Conservation (phyloP, 1,139 yeast genomes). For the Diutina pseudorugosa region DNA sequence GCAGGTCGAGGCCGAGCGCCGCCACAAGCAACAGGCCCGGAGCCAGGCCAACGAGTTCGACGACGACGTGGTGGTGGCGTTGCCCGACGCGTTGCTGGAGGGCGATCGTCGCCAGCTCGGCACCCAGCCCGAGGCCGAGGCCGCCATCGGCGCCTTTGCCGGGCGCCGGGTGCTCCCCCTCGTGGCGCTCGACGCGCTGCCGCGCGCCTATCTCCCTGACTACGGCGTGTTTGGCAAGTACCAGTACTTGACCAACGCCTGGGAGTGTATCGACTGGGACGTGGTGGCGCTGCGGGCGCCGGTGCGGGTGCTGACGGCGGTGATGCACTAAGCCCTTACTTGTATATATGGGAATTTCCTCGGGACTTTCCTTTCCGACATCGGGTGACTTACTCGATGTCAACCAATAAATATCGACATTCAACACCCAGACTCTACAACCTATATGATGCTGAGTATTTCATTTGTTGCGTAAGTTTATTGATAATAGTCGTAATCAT, state of each 20-base stretch:
- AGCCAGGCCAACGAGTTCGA: conserved; percentile 7
- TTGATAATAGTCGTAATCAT: too few relatives aligned
- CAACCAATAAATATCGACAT: too few relatives aligned
- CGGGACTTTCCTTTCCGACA: too few relatives aligned
- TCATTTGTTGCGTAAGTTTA: too few relatives aligned
- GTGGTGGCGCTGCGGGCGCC: conserved; percentile 21
- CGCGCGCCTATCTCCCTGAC: conserved; percentile 55
- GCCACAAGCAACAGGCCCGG: conserved; percentile 9
- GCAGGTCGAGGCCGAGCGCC: conserved; percentile 16
- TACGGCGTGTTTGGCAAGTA: conserved; percentile 70
- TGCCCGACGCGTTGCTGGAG: conserved; percentile 5
- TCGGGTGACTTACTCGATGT: too few relatives aligned
- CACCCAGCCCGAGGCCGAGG: conserved; percentile 32
- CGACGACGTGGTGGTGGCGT: conserved; percentile 8
- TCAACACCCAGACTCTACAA: too few relatives aligned
- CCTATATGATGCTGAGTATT: too few relatives aligned
- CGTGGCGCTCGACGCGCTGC: conserved; percentile 59
- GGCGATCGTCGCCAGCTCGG: conserved; percentile 20
- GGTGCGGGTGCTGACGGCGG: background rate
- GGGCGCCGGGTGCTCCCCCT: conserved; percentile 45
- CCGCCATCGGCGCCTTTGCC: conserved; percentile 17
- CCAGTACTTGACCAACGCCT: conserved; percentile 50
- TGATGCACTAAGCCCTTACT: background rate
- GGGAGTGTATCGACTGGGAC: conserved; percentile 68
- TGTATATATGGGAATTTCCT: background rate